Evolutionary conservation across 2,329 filamentous ascomycete species (phyloP).

Genomic region (Botrytis tulipae): DNA sequence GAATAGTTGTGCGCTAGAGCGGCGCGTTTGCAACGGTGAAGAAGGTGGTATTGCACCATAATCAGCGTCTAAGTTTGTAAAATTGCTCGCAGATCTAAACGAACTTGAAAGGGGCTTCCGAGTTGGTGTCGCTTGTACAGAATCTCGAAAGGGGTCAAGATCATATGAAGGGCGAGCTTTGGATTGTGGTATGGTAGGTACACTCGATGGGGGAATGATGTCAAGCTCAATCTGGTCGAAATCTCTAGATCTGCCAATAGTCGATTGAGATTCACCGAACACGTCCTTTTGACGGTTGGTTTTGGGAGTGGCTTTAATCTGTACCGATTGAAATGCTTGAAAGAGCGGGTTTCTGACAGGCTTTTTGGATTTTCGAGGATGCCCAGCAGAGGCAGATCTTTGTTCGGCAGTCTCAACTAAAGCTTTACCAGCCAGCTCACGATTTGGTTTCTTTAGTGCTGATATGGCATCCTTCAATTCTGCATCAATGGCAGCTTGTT

Average conservation of each 20-base stretch:
- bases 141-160: constrained; percentile 28
- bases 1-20: constrained; percentile 35
- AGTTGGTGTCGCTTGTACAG: constrained; percentile 37
- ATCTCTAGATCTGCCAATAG: constrained; percentile 5
- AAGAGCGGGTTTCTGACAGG: constrained; percentile 42
- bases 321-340: constrained; percentile 37
- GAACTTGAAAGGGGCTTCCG: constrained; percentile 24
- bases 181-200: constrained; percentile 35
- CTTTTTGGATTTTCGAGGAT: constrained; percentile 53
- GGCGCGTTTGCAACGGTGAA: constrained; percentile 32
- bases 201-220: constrained; percentile 32
- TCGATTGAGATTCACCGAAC: constrained; percentile 26
- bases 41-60: constrained; percentile 27
- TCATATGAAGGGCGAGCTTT: constrained; percentile 24
- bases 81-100: neutral
- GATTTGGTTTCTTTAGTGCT: constrained; percentile 72
- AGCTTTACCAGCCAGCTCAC: constrained; percentile 64
- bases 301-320: constrained; percentile 39
- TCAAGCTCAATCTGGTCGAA: constrained; percentile 24
- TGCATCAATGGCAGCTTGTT: constrained; percentile 65
- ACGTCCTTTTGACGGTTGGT: constrained; percentile 35
- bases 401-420: constrained; percentile 66
- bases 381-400: constrained; percentile 49
- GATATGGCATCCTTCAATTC: constrained; percentile 73
- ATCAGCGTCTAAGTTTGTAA: constrained; percentile 8